Evolutionary conservation across 2,329 filamentous ascomycete genomes (phyloP).

Genomic region (Ophiostoma himal-ulmi): DNA sequence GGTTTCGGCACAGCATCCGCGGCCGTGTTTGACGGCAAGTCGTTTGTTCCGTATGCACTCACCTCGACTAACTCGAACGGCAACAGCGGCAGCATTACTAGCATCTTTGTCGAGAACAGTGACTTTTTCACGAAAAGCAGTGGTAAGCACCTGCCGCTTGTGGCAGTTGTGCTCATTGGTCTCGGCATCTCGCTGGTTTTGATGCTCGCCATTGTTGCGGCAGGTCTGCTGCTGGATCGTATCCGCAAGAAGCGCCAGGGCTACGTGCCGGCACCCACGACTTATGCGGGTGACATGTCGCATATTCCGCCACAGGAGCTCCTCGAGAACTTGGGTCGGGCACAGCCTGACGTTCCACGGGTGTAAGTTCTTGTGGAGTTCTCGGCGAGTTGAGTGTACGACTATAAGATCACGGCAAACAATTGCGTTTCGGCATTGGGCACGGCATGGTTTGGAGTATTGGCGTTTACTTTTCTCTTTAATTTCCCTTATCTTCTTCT

Average conservation of each 20-base stretch:
- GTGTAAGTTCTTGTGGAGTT: slow-evolving; percentile 36
- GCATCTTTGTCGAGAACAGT: slow-evolving; percentile 75
- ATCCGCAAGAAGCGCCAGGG: slow-evolving; percentile 71
- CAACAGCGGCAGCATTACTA: slow-evolving; percentile 67
- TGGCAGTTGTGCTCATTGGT: slow-evolving; percentile 73
- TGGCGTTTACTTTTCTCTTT: neutral
- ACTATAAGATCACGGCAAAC: neutral
- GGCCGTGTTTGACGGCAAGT: slow-evolving; percentile 78
- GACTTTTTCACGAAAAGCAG: slow-evolving; percentile 60
- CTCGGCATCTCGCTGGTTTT: slow-evolving; percentile 71
- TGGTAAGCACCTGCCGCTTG: slow-evolving; percentile 58
- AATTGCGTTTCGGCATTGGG: neutral
- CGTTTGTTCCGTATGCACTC: slow-evolving; percentile 72
- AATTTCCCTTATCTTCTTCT: neutral
- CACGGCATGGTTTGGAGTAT: slow-evolving; percentile 1
- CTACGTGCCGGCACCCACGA: slow-evolving; percentile 67
- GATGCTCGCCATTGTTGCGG: slow-evolving; percentile 70
- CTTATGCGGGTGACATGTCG: slow-evolving; percentile 54
- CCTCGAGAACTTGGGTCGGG: slow-evolving; percentile 48
- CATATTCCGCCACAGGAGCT: slow-evolving; percentile 58
- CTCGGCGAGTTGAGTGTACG: neutral
- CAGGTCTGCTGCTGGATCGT: slow-evolving; percentile 69
- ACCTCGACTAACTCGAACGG: slow-evolving; percentile 54
- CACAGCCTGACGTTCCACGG: slow-evolving; percentile 45
- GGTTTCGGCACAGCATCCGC: slow-evolving; percentile 76